These are phyloP conservation scores for Malassezia pachydermatis DNA, from an alignment of 1,284 basidiomycete genomes.

Conservation along the genomic window DNA sequence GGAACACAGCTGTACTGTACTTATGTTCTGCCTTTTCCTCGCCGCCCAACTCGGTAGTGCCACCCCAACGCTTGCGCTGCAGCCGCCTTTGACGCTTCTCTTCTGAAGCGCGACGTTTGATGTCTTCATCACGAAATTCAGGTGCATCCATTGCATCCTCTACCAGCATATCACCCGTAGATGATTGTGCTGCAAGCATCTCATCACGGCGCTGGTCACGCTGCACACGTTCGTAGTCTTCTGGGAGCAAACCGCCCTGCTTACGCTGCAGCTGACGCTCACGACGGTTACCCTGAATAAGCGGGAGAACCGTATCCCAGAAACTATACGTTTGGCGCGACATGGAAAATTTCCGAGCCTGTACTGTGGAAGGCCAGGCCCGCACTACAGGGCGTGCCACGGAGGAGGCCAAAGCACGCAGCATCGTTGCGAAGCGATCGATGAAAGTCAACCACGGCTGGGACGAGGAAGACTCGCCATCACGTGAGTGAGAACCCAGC, in stretches of 20 bases:
- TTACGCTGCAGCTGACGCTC: constrained; percentile 20
- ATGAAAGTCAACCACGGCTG: not conserved
- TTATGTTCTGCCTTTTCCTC: constrained; percentile 58
- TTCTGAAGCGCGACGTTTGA: constrained; percentile 21
- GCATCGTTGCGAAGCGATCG: constrained; percentile 6
- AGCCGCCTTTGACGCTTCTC: constrained; percentile 26
- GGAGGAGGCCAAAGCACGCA: constrained; percentile 7
- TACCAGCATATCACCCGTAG: constrained; percentile 34
- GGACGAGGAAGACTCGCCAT: not conserved
- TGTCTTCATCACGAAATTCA: constrained; percentile 20
- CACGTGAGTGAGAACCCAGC: too few relatives aligned
- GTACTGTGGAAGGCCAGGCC: not conserved
- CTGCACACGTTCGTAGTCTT: constrained; percentile 25
- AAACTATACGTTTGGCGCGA: not conserved
- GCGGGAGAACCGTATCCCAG: constrained; percentile 16
- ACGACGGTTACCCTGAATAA: constrained; percentile 19
- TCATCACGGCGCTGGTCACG: constrained; percentile 26
- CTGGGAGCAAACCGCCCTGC: constrained; percentile 33
- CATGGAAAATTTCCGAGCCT: not conserved
- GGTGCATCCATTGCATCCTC: constrained; percentile 30
- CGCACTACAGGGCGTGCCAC: constrained; percentile 6
- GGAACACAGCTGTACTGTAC: constrained; percentile 80
- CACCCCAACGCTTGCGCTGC: constrained; percentile 36
- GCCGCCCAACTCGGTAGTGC: constrained; percentile 24
- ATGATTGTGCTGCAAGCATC: constrained; percentile 29